Percentiles rank a stretch among this genome's conserved stretches.
phyloP scores from a whole-genome alignment of 169 alveolate genomes.

The Ichthyophthirius multifiliis region DNA sequence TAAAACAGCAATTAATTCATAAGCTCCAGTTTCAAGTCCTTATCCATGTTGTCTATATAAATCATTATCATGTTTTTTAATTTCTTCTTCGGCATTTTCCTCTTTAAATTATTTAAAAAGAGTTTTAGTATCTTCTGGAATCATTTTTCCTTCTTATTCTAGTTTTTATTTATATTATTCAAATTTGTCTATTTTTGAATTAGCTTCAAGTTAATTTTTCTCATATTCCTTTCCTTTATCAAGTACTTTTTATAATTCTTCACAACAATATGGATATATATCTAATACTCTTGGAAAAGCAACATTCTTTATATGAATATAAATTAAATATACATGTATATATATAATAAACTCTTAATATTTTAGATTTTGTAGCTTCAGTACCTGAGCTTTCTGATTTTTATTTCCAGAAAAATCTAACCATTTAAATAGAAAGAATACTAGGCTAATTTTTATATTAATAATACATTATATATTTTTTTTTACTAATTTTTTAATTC shows the following conservation, averaged over 20 bases:
- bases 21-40: constrained; percentile 78
- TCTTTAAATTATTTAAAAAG: constrained; percentile 22
- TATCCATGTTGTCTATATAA: constrained; percentile 56
- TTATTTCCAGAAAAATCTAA: constrained; percentile 79
- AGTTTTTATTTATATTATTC: constrained; percentile 28
- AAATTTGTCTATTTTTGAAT: constrained; percentile 20
- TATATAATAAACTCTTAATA: constrained; percentile 46
- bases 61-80: constrained; percentile 40
- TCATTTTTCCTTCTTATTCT: constrained; percentile 36
- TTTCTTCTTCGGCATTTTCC: constrained; percentile 11
- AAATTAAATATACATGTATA: background rate
- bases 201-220: constrained; percentile 54
- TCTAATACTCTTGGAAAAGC: constrained; percentile 78
- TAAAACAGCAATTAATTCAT: constrained; percentile 78
- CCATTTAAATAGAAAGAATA: constrained; percentile 65
- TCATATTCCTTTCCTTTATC: constrained; percentile 79
- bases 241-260: constrained; percentile 64
- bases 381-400: constrained; percentile 56
- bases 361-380: constrained; percentile 77
- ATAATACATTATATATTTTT: background rate
- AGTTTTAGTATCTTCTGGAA: constrained; percentile 37
- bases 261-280: constrained; percentile 73
- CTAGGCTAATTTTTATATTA: constrained; percentile 37
- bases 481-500: constrained; percentile 54
- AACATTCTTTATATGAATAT: constrained; percentile 27